These are phyloP conservation scores for Dictyostelium intermedium DNA, from an alignment of 78 protist genomes.

Conservation along the genomic window DNA sequence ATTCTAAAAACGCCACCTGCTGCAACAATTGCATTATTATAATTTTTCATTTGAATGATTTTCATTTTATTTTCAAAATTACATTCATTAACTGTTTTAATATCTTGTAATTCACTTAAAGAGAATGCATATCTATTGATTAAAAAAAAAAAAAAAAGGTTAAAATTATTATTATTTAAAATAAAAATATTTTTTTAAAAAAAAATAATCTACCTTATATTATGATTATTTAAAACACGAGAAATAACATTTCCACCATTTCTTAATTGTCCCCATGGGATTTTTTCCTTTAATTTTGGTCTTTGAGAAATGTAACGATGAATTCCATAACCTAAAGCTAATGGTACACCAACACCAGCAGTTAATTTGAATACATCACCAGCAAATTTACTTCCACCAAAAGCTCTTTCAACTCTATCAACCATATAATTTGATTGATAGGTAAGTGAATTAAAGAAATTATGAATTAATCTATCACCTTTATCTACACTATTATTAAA, in stretches of 20 bases:
- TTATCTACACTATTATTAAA: background rate
- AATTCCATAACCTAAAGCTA: background rate
- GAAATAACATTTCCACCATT: slow-evolving; percentile 28
- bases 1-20: slow-evolving; percentile 30
- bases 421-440: background rate
- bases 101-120: slow-evolving; percentile 8
- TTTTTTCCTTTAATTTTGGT: slow-evolving; percentile 39
- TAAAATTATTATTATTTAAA: background rate
- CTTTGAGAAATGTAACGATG: background rate
- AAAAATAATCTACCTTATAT: background rate
- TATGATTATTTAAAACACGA: slow-evolving; percentile 4
- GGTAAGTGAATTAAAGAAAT: background rate
- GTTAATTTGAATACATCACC: background rate
- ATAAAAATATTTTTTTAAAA: background rate
- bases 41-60: slow-evolving; percentile 11
- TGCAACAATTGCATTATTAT: slow-evolving; percentile 29
- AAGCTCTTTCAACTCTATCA: slow-evolving; percentile 7
- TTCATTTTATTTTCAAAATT: background rate
- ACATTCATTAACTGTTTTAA: background rate
- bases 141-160: background rate
- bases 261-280: slow-evolving; percentile 3
- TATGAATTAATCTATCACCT: background rate
- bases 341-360: slow-evolving; percentile 11
- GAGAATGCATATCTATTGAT: background rate
- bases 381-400: background rate